Conservation (phyloP, 768 basidiomycete genomes). For the Cubamyces lactineus region DNA sequence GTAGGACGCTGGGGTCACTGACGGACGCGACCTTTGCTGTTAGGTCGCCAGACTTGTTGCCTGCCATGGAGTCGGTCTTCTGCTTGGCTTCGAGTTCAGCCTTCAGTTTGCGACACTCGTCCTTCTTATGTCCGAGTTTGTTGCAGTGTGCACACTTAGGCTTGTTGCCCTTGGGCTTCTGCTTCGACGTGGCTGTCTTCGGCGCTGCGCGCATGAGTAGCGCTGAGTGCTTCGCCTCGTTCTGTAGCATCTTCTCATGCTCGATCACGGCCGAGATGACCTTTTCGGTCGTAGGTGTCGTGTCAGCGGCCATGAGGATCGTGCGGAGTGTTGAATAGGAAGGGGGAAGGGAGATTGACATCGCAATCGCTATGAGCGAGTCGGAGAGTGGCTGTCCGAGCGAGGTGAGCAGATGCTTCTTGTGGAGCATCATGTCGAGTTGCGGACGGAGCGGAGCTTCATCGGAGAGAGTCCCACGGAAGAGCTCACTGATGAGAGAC, state of each 20-base stretch:
- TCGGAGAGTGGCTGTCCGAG: slow-evolving; percentile 28
- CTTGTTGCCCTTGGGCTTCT: slow-evolving; percentile 8
- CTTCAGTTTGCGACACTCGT: slow-evolving; percentile 24
- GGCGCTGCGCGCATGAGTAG: background rate
- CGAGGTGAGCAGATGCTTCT: slow-evolving; percentile 18
- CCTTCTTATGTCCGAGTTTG: slow-evolving; percentile 16
- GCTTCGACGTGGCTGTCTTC: slow-evolving; percentile 14
- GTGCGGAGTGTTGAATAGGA: slow-evolving; percentile 29
- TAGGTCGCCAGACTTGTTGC: slow-evolving; percentile 3
- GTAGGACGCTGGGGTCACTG: background rate
- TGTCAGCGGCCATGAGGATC: slow-evolving; percentile 24
- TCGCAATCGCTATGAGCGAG: slow-evolving; percentile 28
- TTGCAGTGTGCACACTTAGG: slow-evolving; percentile 18
- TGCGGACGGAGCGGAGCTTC: slow-evolving; percentile 25
- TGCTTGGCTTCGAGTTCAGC: slow-evolving; percentile 14
- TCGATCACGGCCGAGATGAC: slow-evolving; percentile 15
- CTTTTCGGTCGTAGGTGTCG: slow-evolving; percentile 12
- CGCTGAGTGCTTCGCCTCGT: background rate
- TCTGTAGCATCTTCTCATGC: slow-evolving; percentile 18
- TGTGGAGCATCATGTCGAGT: slow-evolving; percentile 28
- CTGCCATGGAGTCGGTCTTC: slow-evolving; percentile 7
- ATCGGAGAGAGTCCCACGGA: slow-evolving; percentile 28
- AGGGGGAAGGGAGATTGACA: slow-evolving; percentile 29
- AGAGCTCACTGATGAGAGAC: slow-evolving; percentile 31
- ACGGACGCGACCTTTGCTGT: slow-evolving; percentile 12